Percentiles rank a stretch among this genome's conserved stretches.
Evolutionary conservation across 306 rosid species (phyloP).

Genomic region (Cajanus cajan): DNA sequence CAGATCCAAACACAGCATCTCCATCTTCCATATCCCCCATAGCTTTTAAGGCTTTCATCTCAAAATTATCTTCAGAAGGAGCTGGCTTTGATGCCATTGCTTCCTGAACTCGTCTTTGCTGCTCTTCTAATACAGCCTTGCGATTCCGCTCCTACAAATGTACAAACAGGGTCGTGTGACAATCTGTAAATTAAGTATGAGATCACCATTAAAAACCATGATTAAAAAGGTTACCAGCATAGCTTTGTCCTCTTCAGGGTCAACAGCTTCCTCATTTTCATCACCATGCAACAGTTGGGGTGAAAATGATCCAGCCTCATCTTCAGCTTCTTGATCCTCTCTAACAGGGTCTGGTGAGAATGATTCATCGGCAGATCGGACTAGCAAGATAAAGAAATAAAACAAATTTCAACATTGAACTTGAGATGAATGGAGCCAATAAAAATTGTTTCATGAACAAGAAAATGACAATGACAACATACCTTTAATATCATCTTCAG

Average conservation of each 20-base stretch:
- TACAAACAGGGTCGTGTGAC: conserved; percentile 12
- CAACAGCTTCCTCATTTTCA: conserved; percentile 83
- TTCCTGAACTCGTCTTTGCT: conserved; percentile 73
- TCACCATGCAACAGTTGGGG: conserved; percentile 83
- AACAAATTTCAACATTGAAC: conserved; percentile 7
- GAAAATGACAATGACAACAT: conserved; percentile 10
- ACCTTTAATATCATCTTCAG: conserved; percentile 59
- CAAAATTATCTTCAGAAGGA: conserved; percentile 80
- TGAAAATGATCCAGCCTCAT: conserved; percentile 83
- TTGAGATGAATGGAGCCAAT: not conserved
- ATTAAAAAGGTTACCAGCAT: conserved; percentile 42
- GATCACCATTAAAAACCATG: conserved; percentile 3
- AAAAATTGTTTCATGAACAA: conserved; percentile 1
- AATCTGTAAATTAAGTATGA: not conserved
- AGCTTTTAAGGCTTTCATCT: conserved; percentile 82
- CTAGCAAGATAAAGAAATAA: conserved; percentile 2
- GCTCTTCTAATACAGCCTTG: conserved; percentile 70
- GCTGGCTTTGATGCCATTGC: conserved; percentile 80
- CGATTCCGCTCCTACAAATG: conserved; percentile 73
- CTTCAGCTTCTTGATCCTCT: conserved; percentile 59
- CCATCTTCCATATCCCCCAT: conserved; percentile 99
- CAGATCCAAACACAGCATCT: conserved; percentile 88
- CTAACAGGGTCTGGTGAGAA: conserved; percentile 70
- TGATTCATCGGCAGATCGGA: conserved; percentile 46
- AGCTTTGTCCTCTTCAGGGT: conserved; percentile 94